These are phyloP conservation scores for Kazachstania africana DNA, from an alignment of 805 yeast species.

Conservation along the genomic window DNA sequence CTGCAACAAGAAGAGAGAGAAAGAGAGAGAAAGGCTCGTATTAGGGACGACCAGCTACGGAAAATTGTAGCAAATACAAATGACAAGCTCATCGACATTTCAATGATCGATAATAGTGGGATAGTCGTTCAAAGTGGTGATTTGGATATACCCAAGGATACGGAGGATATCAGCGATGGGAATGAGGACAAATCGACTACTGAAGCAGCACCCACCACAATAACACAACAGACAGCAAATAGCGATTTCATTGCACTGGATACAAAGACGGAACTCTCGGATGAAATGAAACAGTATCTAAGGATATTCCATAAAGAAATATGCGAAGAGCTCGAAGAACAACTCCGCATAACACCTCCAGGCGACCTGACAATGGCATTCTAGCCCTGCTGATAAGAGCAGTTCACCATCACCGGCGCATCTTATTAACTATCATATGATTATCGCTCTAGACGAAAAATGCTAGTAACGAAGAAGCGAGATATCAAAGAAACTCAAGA, in stretches of 20 bases:
- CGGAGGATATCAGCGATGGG: constrained; percentile 10
- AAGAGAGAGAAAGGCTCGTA: constrained; percentile 16
- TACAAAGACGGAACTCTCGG: constrained; percentile 6
- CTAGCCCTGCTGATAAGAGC: too few relatives aligned
- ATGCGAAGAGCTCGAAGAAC: constrained; percentile 8
- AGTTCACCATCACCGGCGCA: too few relatives aligned
- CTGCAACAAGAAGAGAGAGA: constrained; percentile 14
- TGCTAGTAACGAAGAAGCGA: too few relatives aligned
- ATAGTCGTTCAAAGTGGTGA: constrained; percentile 19
- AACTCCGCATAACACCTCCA: constrained; percentile 9
- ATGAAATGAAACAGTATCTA: constrained; percentile 4
- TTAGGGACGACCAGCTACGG: constrained; percentile 19
- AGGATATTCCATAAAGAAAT: constrained; percentile 7
- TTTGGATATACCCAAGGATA: constrained; percentile 25
- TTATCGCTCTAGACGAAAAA: neutral
- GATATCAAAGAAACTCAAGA: too few relatives aligned
- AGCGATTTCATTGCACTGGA: constrained; percentile 5
- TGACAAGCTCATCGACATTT: constrained; percentile 26
- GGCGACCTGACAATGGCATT: constrained; percentile 12
- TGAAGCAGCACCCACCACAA: too few relatives aligned
- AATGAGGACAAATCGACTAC: neutral
- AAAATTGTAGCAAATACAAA: constrained; percentile 24
- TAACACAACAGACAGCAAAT: neutral
- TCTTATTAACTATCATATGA: too few relatives aligned
- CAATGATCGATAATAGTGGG: constrained; percentile 27